phyloP scores from a whole-genome alignment of 225 moss, liverwort and hornwort species.

The Climacium dendroides region DNA sequence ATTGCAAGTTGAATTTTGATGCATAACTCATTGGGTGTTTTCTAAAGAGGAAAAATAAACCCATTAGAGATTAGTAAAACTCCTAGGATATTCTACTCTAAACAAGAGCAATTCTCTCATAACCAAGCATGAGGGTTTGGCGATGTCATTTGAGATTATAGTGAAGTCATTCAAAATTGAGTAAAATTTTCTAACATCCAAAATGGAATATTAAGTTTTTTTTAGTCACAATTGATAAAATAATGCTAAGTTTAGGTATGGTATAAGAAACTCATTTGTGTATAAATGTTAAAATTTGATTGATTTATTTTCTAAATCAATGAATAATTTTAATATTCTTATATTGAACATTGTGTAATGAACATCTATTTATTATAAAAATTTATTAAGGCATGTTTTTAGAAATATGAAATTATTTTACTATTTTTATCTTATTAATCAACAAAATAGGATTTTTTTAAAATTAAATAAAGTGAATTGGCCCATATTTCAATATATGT shows the following conservation, averaged over 20 bases:
- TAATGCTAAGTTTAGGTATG: neutral
- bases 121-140: fast-evolving
- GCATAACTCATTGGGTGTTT: neutral
- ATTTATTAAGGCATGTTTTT: neutral
- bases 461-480: neutral
- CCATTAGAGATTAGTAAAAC: too few species aligned
- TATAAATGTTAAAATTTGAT: neutral
- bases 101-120: neutral
- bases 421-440: neutral
- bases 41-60: neutral
- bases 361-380: neutral
- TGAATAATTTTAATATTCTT: too few species aligned
- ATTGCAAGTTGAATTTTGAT: neutral
- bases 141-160: neutral
- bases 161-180: neutral
- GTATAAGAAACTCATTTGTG: neutral
- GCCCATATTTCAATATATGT: neutral
- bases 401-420: neutral
- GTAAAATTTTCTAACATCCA: neutral
- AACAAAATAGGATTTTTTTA: neutral
- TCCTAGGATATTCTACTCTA: neutral
- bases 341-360: neutral
- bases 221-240: neutral
- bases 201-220: neutral
- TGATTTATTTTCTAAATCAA: neutral